Conservation (phyloP, 441 rosid genomes). For the Sinapis alba region DNA sequence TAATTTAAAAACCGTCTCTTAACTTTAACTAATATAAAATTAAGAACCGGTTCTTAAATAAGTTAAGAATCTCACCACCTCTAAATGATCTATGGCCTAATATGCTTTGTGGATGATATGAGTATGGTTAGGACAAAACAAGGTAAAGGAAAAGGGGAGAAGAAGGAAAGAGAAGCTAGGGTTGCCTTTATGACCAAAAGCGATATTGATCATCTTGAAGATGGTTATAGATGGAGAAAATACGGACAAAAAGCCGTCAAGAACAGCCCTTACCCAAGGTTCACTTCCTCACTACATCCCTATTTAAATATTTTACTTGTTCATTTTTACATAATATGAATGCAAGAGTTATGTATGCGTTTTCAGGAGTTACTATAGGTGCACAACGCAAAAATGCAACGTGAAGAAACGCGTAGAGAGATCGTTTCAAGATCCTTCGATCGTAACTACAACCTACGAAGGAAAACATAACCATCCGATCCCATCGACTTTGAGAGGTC, state of each 20-base stretch:
- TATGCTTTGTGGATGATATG: conserved; percentile 18
- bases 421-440: conserved; percentile 63
- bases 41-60: too few species aligned
- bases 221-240: conserved; percentile 79
- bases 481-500: conserved; percentile 60
- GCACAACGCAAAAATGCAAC: conserved; percentile 71
- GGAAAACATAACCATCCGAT: conserved; percentile 70
- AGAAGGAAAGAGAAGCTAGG: conserved; percentile 53
- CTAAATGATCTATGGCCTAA: too few species aligned
- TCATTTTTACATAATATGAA: neutral
- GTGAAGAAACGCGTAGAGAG: conserved; percentile 77
- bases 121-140: conserved; percentile 43
- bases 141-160: conserved; percentile 54
- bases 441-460: conserved; percentile 64
- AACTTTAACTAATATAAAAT: too few species aligned
- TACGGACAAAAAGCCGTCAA: conserved; percentile 81
- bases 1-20: too few species aligned
- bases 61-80: too few species aligned
- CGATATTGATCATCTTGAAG: conserved; percentile 75
- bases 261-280: conserved; percentile 75
- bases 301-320: neutral
- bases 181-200: conserved; percentile 78
- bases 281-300: conserved; percentile 6
- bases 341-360: neutral
- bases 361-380: conserved; percentile 68